Percentiles rank a stretch among this genome's conserved stretches.
phyloP scores from a whole-genome alignment of 345 rosid species.

The Salix koriyanagi region DNA sequence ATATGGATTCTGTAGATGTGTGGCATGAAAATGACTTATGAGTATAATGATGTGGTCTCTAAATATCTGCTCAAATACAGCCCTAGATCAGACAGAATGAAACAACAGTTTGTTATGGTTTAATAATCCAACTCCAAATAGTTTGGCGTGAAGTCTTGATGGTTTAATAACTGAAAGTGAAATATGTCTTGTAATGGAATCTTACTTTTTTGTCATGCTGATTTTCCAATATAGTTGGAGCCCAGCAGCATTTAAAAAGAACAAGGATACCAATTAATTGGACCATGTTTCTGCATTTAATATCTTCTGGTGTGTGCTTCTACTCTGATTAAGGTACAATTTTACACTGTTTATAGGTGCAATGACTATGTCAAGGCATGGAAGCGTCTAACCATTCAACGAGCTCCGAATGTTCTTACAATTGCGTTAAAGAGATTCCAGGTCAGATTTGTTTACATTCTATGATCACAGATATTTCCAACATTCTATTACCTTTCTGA shows the following conservation, averaged over 20 bases:
- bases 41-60: background rate
- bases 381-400: conserved; percentile 72
- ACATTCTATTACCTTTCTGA: background rate
- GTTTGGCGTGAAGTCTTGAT: background rate
- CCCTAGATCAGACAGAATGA: background rate
- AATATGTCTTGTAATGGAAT: background rate
- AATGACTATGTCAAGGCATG: conserved; percentile 92
- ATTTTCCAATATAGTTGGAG: background rate
- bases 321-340: background rate
- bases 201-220: background rate
- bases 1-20: background rate
- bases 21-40: background rate
- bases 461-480: background rate
- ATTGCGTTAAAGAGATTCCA: conserved; percentile 90
- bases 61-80: background rate
- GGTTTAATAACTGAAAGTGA: background rate
- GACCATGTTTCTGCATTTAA: background rate
- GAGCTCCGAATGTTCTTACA: conserved; percentile 85
- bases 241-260: background rate
- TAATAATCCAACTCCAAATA: background rate
- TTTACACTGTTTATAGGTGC: conserved; percentile 44
- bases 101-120: background rate
- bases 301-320: background rate
- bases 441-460: conserved; percentile 34
- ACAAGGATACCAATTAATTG: background rate